phyloP scores from a whole-genome alignment of 768 basidiomycete species.

The Boletellus emodensis region DNA sequence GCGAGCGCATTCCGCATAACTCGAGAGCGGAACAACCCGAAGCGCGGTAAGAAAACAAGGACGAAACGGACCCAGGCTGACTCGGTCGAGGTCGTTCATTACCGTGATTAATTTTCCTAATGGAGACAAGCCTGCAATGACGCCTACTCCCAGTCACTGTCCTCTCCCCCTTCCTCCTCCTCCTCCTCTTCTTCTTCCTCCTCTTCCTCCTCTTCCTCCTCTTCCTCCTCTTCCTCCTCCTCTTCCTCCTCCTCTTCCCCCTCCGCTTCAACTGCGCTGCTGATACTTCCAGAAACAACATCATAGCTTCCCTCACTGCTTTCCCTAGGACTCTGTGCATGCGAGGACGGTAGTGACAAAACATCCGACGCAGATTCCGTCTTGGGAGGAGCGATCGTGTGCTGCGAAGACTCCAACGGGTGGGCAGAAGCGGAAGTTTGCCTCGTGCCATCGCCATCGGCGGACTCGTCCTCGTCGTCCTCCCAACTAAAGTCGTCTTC shows the following conservation, averaged over 20 bases:
- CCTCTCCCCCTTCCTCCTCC: conserved; percentile 28
- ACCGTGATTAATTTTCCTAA: conserved; percentile 14
- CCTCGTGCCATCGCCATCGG: conserved; percentile 14
- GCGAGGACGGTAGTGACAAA: conserved; percentile 30
- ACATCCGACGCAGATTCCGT: conserved; percentile 16
- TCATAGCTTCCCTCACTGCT: conserved; percentile 69
- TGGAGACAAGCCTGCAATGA: neutral
- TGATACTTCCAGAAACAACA: conserved; percentile 53
- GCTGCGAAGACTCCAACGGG: conserved; percentile 20
- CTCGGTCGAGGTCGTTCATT: neutral
- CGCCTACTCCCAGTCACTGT: conserved; percentile 61
- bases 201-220: conserved; percentile 29
- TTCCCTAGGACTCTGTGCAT: conserved; percentile 43
- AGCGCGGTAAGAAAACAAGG: neutral
- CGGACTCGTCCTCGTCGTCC: conserved; percentile 78
- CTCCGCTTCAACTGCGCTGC: conserved; percentile 35
- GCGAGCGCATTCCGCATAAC: conserved; percentile 28
- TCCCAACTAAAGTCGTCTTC: conserved; percentile 95
- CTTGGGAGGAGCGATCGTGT: conserved; percentile 24
- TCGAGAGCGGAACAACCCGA: neutral
- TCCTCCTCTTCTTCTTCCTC: conserved; percentile 33
- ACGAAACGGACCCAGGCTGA: neutral
- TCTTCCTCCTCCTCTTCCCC: conserved; percentile 24
- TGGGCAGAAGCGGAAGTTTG: conserved; percentile 1
- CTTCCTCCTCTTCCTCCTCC: conserved; percentile 33